Evolutionary conservation across 75 land plant species (phyloP), one percentile per base, ranked within the genome.

Genomic region (Cryptomeria japonica): DNA sequence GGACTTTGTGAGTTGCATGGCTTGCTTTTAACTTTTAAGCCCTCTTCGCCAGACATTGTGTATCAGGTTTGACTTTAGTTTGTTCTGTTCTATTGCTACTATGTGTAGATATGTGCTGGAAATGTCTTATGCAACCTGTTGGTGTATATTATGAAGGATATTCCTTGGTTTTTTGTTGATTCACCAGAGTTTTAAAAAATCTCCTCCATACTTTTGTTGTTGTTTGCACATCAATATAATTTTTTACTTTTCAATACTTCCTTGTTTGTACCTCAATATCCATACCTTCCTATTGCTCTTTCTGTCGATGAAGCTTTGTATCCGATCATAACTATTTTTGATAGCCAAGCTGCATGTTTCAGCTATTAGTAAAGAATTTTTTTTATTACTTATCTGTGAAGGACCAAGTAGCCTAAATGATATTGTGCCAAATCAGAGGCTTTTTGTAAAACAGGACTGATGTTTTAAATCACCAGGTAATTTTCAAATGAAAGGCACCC

Each of bases 321-420:
- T 38, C 16, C 16, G 19, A 77, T 16, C 19, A 9, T 36, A 77
- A 15, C 79, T 77, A 37, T 37, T 36, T 80, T 41, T 41, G 46
- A 37, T 37, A 77, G 39, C 14, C 37, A 18, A 77, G 79, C 41
- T 77, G 79, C 79, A 76, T 80, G 28, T 39, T 2, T 34, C 37
- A 73, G 77, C 77, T 12, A 75, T 75, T 75, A 75, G 37, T 75
- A 75, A 75, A 64, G 34, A n/a, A n/a, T n/a, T n/a, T n/a, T n/a
- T n/a, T n/a, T n/a, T 75, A 75, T 75, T 75, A 16, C 34, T 75
- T 2, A 75, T 75, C 16, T 13, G 37, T 12, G 38, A 13, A 75
- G 37, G 16, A n/a, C 77, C n/a, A 13, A 14, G 15, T 34, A 75
- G 38, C 4, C 38, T 34, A 8, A 75, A 32, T 75, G 38, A 12